Base-by-base conservation (phyloP, 768 basidiomycete species). In the Trametes gibbosa region DNA sequence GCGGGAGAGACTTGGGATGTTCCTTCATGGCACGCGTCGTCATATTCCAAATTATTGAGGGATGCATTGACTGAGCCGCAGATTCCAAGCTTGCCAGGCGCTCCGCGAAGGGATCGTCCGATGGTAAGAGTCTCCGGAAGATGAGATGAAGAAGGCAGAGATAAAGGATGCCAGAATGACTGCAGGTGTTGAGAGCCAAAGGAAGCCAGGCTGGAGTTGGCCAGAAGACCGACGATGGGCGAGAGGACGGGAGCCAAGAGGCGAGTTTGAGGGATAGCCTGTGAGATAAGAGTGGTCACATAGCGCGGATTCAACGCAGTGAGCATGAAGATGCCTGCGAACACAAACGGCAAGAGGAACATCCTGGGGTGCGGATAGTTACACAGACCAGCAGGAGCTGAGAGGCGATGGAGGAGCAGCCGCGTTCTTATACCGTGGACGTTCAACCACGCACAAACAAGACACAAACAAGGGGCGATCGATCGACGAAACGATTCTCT, bases 221-320 rank as follows among this genome's bases (percentile, higher is more conserved):
- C 32, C 32, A 58, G 50, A 13, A 27, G 19, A 40, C 46, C 35
- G 25, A 10, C 35, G 37, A 49, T 37, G 21, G 46, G 58, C 10
- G 58, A 54, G 48, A 42, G 25, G 21, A 47, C 46, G 25, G n/a
- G 25, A 16, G 27, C 40, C 12, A 51, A 29, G 29, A 47, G 50
- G 7, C 19, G 50, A 7, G 9, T 41, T 9, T 41, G 54, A 19
- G 50, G 49, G 41, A 61, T 46, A 47, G 40, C 40, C 12, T 55
- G 53, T 9, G 41, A 50, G 37, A 61, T 3, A 12, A 61, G 54
- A 12, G 35, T 56, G 10, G 43, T 34, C 1, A 50, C 51, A 29
- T 61, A 61, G n/a, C 45, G 54, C n/a, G 60, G 60, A 13, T 61
- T 61, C 24, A 61, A 43, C 7, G 45, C 37, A 9, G 50, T 39